phyloP scores from a whole-genome alignment of 106 monocot species.

The Cymbidium sinense region DNA sequence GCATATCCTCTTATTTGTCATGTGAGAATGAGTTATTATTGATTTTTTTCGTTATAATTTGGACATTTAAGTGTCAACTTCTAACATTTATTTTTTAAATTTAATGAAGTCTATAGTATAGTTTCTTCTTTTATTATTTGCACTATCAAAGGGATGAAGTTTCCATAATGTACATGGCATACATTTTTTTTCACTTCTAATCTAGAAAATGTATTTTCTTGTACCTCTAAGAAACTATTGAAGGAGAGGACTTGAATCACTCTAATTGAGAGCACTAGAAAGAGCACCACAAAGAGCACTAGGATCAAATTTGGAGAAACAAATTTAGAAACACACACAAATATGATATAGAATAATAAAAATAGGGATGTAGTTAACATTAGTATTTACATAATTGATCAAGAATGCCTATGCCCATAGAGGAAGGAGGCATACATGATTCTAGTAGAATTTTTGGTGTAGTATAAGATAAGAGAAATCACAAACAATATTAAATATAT shows the following conservation, averaged over 20 bases:
- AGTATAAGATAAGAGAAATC: too few relatives aligned
- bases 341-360: too few relatives aligned
- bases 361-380: too few relatives aligned
- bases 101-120: background rate
- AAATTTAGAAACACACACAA: too few relatives aligned
- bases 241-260: background rate
- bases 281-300: too few relatives aligned
- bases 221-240: background rate
- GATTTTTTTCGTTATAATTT: background rate
- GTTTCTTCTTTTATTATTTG: background rate
- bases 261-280: too few relatives aligned
- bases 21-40: background rate
- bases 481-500: too few relatives aligned
- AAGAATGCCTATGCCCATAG: too few relatives aligned
- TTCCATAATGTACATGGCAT: background rate
- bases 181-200: background rate
- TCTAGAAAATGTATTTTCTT: background rate
- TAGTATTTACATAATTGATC: too few relatives aligned
- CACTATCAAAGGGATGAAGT: background rate
- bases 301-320: too few relatives aligned
- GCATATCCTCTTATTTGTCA: background rate
- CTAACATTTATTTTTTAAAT: background rate
- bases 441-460: too few relatives aligned
- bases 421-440: too few relatives aligned
- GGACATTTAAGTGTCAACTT: background rate